Evolutionary conservation across 805 yeast species (phyloP).

Genomic region (Diddensiella santjacobensis): DNA sequence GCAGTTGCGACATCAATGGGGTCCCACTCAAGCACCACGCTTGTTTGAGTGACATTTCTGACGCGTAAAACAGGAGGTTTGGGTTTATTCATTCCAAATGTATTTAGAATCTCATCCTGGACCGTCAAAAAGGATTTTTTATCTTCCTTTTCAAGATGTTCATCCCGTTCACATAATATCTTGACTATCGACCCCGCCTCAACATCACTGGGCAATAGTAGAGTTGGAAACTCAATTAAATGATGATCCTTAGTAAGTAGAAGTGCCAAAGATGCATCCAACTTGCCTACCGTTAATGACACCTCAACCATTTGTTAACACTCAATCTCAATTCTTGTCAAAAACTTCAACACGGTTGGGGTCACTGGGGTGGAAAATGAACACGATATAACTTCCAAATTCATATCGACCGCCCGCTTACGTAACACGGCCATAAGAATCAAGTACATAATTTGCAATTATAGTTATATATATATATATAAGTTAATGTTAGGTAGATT

Average conservation of each 20-base stretch:
- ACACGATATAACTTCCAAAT: too few relatives aligned
- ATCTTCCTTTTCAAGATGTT: constrained; percentile 60
- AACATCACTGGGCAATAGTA: constrained; percentile 83
- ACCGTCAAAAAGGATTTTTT: constrained; percentile 52
- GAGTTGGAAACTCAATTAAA: constrained; percentile 94
- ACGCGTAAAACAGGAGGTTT: constrained; percentile 61
- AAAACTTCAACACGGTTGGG: too few relatives aligned
- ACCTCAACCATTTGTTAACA: constrained; percentile 85
- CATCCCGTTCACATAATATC: constrained; percentile 76
- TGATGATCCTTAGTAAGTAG: constrained; percentile 89
- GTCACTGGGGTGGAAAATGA: too few relatives aligned
- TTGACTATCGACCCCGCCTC: constrained; percentile 89
- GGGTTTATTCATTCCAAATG: constrained; percentile 74
- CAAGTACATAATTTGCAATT: too few relatives aligned
- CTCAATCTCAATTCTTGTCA: too few relatives aligned
- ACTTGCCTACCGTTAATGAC: constrained; percentile 88
- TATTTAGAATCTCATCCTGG: constrained; percentile 68
- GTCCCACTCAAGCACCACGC: constrained; percentile 95
- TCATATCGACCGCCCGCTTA: too few relatives aligned
- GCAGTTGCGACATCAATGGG: constrained; percentile 79
- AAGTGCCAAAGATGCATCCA: constrained; percentile 91
- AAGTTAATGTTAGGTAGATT: too few relatives aligned
- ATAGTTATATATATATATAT: too few relatives aligned
- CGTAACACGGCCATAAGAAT: too few relatives aligned
- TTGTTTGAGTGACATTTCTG: constrained; percentile 85